A percentile compares a stretch with the other conserved stretches of the same genome.
These are phyloP conservation scores for Saturnispora bothae DNA, from an alignment of 805 yeast species.

Conservation along the genomic window DNA sequence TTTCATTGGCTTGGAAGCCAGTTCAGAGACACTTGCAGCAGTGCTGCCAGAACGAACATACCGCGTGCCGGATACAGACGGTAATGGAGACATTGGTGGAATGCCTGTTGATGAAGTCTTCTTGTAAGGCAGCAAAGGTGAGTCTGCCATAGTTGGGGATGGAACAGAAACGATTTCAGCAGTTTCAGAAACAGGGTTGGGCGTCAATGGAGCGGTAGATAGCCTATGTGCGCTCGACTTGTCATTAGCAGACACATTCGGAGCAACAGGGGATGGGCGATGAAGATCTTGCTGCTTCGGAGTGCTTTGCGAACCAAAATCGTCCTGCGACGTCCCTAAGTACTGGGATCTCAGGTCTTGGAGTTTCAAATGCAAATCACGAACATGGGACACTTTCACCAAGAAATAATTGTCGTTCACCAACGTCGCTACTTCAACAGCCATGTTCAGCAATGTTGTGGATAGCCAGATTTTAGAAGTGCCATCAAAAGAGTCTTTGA, in stretches of 20 bases:
- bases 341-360: background rate
- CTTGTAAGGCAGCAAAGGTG: too few species aligned
- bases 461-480: conserved; percentile 32
- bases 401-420: conserved; percentile 56
- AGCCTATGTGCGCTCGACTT: too few species aligned
- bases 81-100: background rate
- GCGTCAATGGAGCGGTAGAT: too few species aligned
- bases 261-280: too few species aligned
- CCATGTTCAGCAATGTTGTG: conserved; percentile 43
- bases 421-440: conserved; percentile 51
- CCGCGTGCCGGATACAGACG: background rate
- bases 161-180: too few species aligned
- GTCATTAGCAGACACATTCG: too few species aligned
- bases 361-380: conserved; percentile 30
- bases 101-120: background rate
- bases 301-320: too few species aligned
- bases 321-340: too few species aligned
- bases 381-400: conserved; percentile 43
- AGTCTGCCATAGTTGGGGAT: too few species aligned
- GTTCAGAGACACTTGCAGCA: background rate
- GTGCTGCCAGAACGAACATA: background rate
- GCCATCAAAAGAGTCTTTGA: conserved; percentile 49
- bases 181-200: too few species aligned
- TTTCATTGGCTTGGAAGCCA: too few species aligned
- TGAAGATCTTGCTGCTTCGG: too few species aligned